These are phyloP conservation scores for Fraxinus albicans DNA, from an alignment of 305 asterid genomes.

Conservation along the genomic window DNA sequence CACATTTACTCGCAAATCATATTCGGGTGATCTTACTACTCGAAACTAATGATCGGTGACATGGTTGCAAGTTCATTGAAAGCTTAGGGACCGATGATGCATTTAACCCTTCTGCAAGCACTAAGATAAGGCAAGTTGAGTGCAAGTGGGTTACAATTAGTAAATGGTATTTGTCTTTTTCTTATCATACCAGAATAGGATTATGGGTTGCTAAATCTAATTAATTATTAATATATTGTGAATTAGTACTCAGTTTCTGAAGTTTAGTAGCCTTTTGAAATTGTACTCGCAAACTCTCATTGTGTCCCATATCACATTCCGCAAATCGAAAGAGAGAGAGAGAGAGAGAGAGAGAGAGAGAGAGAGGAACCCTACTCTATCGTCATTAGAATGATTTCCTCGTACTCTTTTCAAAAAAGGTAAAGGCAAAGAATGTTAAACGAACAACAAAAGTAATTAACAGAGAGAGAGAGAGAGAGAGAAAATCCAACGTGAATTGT, in stretches of 20 bases:
- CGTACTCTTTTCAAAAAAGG: neutral
- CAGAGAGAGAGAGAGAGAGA: no score
- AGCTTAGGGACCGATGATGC: neutral
- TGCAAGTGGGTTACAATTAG: constrained; percentile 5
- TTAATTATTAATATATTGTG: neutral
- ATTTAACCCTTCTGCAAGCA: neutral
- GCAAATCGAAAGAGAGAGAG: neutral
- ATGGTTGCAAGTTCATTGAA: neutral
- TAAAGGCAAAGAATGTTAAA: neutral
- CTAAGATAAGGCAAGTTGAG: neutral
- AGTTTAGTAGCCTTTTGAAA: neutral
- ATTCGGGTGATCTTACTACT: neutral
- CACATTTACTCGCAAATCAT: no score
- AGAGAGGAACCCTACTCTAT: neutral
- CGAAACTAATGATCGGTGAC: neutral
- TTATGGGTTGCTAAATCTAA: neutral
- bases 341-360: no score
- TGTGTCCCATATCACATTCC: neutral
- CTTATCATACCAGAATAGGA: neutral
- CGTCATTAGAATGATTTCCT: neutral
- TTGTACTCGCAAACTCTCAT: neutral
- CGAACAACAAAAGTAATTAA: neutral
- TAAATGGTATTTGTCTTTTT: neutral
- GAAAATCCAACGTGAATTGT: neutral
- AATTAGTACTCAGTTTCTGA: neutral